A percentile compares a stretch with the other conserved stretches of the same genome.
phyloP scores from a whole-genome alignment of 345 rosid genomes.

The Lepidium didymum region DNA sequence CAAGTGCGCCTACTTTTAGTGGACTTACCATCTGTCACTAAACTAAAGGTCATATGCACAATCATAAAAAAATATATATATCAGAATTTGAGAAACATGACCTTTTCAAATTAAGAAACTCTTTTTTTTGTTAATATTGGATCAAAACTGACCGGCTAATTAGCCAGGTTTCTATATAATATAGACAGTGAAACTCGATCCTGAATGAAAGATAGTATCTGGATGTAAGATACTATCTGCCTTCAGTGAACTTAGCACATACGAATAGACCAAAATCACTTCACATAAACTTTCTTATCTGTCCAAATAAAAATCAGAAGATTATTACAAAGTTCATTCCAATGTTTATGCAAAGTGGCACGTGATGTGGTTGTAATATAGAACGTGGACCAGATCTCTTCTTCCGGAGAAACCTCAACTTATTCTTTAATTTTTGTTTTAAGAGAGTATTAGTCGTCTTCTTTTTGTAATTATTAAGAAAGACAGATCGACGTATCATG shows the following conservation, averaged over 20 bases:
- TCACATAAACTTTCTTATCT: too few species aligned
- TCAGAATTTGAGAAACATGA: not conserved
- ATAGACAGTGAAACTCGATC: too few species aligned
- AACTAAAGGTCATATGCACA: too few species aligned
- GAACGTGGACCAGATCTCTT: constrained; percentile 25
- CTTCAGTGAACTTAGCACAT: too few species aligned
- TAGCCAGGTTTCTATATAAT: too few species aligned
- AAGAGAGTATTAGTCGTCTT: not conserved
- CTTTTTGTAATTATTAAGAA: constrained; percentile 7
- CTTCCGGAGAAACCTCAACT: constrained; percentile 12
- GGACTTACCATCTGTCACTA: too few species aligned
- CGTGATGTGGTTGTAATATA: constrained; percentile 12
- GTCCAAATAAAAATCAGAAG: not conserved
- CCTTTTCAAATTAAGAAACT: not conserved
- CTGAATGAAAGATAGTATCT: too few species aligned
- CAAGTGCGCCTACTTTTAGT: too few species aligned
- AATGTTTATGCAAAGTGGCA: constrained; percentile 21
- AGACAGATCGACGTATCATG: constrained; percentile 17
- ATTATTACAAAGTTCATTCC: not conserved
- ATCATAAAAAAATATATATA: not conserved
- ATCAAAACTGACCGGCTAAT: too few species aligned
- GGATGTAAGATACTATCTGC: too few species aligned
- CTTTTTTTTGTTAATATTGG: too few species aligned
- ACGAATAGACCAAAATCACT: too few species aligned
- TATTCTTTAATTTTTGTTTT: not conserved